A percentile compares a stretch with the other conserved stretches of the same genome.
These are phyloP conservation scores for Alternaria conjuncta DNA, from an alignment of 2,329 filamentous ascomycete species.

Conservation along the genomic window DNA sequence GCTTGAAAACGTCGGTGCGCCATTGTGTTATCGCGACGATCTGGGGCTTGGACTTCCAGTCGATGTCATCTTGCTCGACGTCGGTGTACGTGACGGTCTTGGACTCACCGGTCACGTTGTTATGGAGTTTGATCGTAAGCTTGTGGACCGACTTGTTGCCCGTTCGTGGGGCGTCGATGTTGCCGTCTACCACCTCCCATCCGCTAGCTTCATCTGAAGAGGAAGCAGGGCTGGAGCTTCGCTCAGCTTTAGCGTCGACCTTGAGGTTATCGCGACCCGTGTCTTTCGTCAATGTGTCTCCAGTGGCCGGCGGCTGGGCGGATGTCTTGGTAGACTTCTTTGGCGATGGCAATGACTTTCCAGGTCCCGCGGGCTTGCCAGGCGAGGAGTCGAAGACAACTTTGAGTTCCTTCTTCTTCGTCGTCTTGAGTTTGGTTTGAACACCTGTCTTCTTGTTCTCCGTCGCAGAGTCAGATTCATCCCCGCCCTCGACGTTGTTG, in stretches of 20 bases:
- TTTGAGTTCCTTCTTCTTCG: background rate
- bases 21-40: conserved; percentile 2
- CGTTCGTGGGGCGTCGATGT: background rate
- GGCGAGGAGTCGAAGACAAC: background rate
- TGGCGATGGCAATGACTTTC: background rate
- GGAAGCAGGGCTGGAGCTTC: background rate
- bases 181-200: conserved; percentile 6
- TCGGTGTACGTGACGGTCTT: background rate
- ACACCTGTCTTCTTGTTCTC: background rate
- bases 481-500: background rate
- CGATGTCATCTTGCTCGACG: background rate
- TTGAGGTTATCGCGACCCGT: background rate
- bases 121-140: background rate
- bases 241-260: background rate
- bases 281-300: background rate
- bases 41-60: conserved; percentile 6
- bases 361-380: background rate
- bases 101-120: background rate
- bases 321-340: background rate
- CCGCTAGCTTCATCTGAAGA: background rate
- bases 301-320: accelerated
- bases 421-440: background rate
- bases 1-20: conserved; percentile 3
- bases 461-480: background rate
- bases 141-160: background rate